Base-by-base conservation (phyloP, 805 yeast genomes). In the Metschnikowia lunata region DNA sequence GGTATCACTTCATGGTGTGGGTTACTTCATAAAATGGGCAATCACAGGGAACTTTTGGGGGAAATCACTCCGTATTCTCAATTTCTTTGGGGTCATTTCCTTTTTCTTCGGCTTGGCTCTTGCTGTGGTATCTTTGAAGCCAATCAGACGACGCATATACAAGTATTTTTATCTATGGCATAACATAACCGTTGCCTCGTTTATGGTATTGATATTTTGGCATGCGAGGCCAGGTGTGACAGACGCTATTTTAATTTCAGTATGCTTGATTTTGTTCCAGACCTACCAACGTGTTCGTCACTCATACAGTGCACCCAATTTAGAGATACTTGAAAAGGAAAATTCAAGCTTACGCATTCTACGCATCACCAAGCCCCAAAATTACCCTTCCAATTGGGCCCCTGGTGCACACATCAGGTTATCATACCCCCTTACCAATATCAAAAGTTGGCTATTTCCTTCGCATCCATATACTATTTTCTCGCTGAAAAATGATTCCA, bases 221-320 rank as follows among this genome's bases (percentile, higher is more conserved):
- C 95, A 85, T 62, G 86, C 93, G 1, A 73, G 91, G 48, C 91
- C 91, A 0, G 81, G 82, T 1, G 85, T 83, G 1, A 53, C 65
- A 0, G 50, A 68, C 14, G 63, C 62, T 32, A 57, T 70, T 4
- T 29, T 49, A 3, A n/a, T 64, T 7, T 48, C 52, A 30, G 34
- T 50, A 9, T 28, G 49, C 1, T 40, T 67, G 38, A 49, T 79
- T 10, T 39, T 55, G 3, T 62, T 62, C 36, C 81, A 75, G 46
- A 42, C 73, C 4, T 51, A 57, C 9, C 53, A 61, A 13, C 66
- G 76, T 39, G 52, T 68, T 13, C 39, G 49, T 23, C 51, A 47
- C 7, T 46, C 53, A 7, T 40, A 45, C 44, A 28, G 29, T 9
- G 52, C 56, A 0, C 36, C 53, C n/a, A 45, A 47, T 4, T 37